Evolutionary conservation across 2,329 filamentous ascomycete genomes (phyloP), one percentile per base, ranked within the genome.

Genomic region (Coleophoma eucalyptorum): DNA sequence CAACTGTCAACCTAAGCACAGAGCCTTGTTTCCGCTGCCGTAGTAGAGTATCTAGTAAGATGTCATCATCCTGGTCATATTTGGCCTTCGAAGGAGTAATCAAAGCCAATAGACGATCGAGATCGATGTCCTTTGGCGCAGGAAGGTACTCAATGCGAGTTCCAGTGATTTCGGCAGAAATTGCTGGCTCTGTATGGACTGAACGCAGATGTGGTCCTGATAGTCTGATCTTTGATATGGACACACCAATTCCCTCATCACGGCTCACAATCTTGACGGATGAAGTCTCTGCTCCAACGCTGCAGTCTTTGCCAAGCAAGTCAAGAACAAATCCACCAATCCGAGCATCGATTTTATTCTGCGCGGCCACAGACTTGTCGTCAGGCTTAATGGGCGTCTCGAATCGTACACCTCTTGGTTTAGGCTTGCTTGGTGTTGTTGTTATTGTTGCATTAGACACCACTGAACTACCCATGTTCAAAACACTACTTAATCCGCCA

Each of bases 41-140:
- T 13, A 97, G 72, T 1, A 99, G 76, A 0, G 90, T 97, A 60
- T 97, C 93, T 19, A 99, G 81, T 76, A 99, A 85, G 53, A 99
- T 96, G 62, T 97, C 93, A 60, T 97, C 90, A 53, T 95, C 89
- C 43, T 85, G 83, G 54, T 93, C 86, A 57, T 85, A 97, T 56
- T 92, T 90, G 66, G 94, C 84, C 57, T 91, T 94, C 0, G 92
- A 96, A 0, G 94, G 95, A 6, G 89, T 96, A 50, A 99, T 89
- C 47, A 99, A 77, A 48, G 89, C 86, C 0, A 99, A 73, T 1
- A 99, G 77, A 33, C 86, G 82, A 62, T 92, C 87, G 0, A 99
- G 75, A 66, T 99, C 94, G 16, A 78, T 74, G 58, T 96, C 86
- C 54, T 86, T 86, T 0, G 94, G 93, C 1, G 79, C 71, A 54